Base-by-base conservation (phyloP, 2,329 filamentous ascomycete genomes). In the Colletotrichum lini region DNA sequence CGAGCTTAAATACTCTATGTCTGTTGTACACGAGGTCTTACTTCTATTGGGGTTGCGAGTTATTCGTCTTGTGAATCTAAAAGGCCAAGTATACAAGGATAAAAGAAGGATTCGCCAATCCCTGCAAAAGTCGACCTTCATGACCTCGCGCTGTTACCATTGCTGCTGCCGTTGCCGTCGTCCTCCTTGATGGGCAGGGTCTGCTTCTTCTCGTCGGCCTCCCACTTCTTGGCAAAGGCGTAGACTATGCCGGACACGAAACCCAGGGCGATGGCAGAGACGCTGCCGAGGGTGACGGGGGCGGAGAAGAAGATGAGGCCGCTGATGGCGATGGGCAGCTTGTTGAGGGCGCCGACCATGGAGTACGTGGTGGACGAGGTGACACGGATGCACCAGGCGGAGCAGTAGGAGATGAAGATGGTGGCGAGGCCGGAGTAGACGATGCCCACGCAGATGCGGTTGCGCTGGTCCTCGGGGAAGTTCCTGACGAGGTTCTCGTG, bases 371-470 rank as follows among this genome's bases (percentile, higher is more conserved):
- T 98, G 23, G 95, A 98, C 0, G 95, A 97, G 9, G 96, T 98
- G 74, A 98, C 94, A 75, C 96, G 95, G 74, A 99, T 97, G 80
- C 96, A 98, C 96, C 96, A 98, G 47, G 96, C 96, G 18, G 95
- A 98, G 79, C 94, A 97, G 88, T 99, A 99, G n/a, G 96, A 98
- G 83, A 99, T 99, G 85, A 98, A 98, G 79, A 98, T 95, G 60
- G 95, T 93, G 45, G 91, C 95, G 64, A 98, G 87, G 72, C 96
- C 96, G 7, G 96, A 98, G 83, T 98, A 93, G 78, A 98, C 85
- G 93, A 98, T 98, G 79, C 95, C 94, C 71, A 93, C 84, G 75
- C 97, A 88, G 76, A 98, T 91, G 76, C 87, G 89, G 82, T 94
- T 96, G 77, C 95, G 93, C 45, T 90, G 86, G 74, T 92, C 92